Evolutionary conservation across 805 yeast genomes (phyloP).

Genomic region (Lipomyces kockii): DNA sequence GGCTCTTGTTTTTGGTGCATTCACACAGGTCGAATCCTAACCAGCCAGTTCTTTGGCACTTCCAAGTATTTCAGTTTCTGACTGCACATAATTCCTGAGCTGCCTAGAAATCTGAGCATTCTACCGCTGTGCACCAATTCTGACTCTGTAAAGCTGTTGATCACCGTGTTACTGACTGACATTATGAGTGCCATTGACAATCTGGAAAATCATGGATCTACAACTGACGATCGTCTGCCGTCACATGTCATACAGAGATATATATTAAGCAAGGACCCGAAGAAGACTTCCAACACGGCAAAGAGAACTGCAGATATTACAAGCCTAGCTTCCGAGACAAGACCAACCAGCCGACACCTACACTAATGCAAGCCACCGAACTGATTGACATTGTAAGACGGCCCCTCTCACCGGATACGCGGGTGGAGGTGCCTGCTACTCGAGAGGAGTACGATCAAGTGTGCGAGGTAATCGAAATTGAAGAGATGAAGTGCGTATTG

Average conservation of each 20-base stretch:
- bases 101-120: background rate
- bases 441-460: background rate
- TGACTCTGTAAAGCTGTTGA: background rate
- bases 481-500: background rate
- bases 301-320: background rate
- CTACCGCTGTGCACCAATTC: background rate
- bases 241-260: background rate
- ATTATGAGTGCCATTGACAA: background rate
- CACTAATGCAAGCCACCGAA: conserved; percentile 1
- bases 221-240: conserved; percentile 5
- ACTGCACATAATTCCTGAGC: background rate
- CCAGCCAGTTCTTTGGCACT: background rate
- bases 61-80: background rate
- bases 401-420: background rate
- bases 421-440: background rate
- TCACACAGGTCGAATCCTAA: background rate
- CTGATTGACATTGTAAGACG: background rate
- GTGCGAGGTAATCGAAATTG: background rate
- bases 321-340: background rate
- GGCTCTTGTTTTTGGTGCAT: no score
- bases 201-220: background rate
- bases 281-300: background rate
- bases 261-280: background rate
- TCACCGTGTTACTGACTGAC: background rate
- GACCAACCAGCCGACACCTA: background rate